Conservation (phyloP, 2,329 filamentous ascomycete species). For the Aureobasidium musti region DNA sequence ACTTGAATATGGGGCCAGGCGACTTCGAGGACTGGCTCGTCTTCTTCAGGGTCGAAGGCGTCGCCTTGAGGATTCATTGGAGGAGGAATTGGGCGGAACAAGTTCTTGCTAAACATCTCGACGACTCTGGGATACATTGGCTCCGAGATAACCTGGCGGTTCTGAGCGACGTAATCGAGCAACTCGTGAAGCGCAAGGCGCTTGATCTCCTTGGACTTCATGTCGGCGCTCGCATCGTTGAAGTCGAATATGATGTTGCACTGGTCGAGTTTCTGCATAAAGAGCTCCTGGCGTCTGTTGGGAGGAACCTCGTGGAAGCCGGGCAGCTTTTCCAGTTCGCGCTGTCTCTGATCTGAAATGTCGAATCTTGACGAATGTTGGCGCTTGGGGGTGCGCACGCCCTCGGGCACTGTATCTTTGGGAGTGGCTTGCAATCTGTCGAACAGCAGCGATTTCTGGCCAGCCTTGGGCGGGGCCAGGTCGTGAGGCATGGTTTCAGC, state of each 20-base stretch:
- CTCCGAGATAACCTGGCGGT: conserved; percentile 96
- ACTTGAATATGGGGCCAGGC: conserved; percentile 99
- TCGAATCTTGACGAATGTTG: conserved; percentile 98
- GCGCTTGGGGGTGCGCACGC: conserved; percentile 89
- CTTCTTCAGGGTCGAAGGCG: conserved; percentile 97
- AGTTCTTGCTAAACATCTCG: conserved; percentile 98
- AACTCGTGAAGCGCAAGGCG: conserved; percentile 91
- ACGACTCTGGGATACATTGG: conserved; percentile 98
- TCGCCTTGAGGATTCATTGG: conserved; percentile 98
- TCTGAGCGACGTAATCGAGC: conserved; percentile 97
- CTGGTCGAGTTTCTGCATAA: conserved; percentile 99
- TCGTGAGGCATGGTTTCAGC: conserved; percentile 98
- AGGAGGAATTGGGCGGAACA: conserved; percentile 95
- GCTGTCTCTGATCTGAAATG: conserved; percentile 83
- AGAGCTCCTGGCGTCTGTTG: conserved; percentile 90
- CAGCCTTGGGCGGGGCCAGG: conserved; percentile 87
- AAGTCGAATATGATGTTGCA: conserved; percentile 99
- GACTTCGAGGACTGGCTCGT: conserved; percentile 95
- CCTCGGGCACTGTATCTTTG: conserved; percentile 87
- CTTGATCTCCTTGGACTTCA: conserved; percentile 99
- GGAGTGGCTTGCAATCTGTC: conserved; percentile 89
- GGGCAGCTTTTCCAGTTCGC: conserved; percentile 94
- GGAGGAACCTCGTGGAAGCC: conserved; percentile 98
- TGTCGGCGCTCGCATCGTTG: conserved; percentile 95
- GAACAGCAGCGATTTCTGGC: conserved; percentile 84